Percentiles rank a stretch among this genome's conserved stretches.
Conservation (phyloP, 768 basidiomycete genomes). For the Naganishia kalamii region DNA sequence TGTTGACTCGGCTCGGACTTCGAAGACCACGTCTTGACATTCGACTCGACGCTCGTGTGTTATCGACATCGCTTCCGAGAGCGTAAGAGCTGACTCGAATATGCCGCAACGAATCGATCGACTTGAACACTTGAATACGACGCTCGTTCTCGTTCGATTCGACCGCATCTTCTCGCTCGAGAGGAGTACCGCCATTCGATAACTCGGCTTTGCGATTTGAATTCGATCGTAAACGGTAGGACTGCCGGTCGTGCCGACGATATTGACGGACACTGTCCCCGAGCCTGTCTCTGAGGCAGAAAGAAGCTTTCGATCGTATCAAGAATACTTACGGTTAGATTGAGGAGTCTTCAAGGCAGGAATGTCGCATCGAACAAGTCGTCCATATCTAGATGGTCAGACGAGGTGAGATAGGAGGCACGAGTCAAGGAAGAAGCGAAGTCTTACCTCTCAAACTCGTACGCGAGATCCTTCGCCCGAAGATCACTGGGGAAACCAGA, state of each 20-base stretch:
- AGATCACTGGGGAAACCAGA: constrained; percentile 37
- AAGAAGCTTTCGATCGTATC: not conserved
- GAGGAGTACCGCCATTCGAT: too few relatives aligned
- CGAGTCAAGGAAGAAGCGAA: not conserved
- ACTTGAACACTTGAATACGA: not conserved
- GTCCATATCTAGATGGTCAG: constrained; percentile 58
- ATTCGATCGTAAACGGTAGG: too few relatives aligned
- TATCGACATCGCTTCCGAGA: too few relatives aligned
- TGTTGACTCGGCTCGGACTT: not conserved
- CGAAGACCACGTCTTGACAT: not conserved
- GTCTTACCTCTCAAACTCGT: constrained; percentile 73
- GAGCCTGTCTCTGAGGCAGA: not conserved
- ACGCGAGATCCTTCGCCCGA: constrained; percentile 74
- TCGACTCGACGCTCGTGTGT: too few relatives aligned
- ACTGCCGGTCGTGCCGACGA: not conserved
- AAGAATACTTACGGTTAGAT: constrained; percentile 70
- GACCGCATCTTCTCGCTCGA: not conserved
- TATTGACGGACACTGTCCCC: not conserved
- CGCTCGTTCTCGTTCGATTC: constrained; percentile 2
- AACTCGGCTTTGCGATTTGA: too few relatives aligned
- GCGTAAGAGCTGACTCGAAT: too few relatives aligned
- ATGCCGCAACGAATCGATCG: not conserved
- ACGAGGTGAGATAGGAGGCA: constrained; percentile 17
- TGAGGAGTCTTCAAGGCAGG: constrained; percentile 62
- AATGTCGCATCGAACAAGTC: constrained; percentile 79